phyloP scores from a whole-genome alignment of 768 basidiomycete genomes.

The Hirschioporus abietinus region DNA sequence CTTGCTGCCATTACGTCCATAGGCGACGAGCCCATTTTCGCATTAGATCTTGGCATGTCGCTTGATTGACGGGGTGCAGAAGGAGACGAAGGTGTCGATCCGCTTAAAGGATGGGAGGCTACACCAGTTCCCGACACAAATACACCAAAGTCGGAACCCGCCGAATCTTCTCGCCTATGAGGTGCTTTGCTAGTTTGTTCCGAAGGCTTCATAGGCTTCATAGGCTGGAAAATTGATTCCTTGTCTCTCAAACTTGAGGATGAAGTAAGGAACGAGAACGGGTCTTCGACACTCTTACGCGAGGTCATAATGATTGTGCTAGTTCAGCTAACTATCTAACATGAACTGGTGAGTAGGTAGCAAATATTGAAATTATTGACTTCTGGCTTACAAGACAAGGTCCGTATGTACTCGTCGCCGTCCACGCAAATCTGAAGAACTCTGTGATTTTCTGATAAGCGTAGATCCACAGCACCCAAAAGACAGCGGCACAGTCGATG shows the following conservation, averaged over 20 bases:
- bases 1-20: constrained; percentile 15
- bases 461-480: too few species aligned
- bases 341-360: background rate
- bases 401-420: too few species aligned
- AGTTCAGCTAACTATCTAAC: background rate
- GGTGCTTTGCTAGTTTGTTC: background rate
- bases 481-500: too few species aligned
- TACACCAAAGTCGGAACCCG: constrained; percentile 53
- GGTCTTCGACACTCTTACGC: background rate
- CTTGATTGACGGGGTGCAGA: background rate
- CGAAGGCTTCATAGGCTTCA: background rate
- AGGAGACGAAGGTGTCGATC: constrained; percentile 12
- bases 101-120: constrained; percentile 33
- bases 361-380: background rate
- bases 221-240: background rate
- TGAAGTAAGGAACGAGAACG: background rate
- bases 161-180: constrained; percentile 14
- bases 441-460: too few species aligned
- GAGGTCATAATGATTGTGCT: background rate
- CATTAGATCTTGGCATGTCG: background rate
- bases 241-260: background rate
- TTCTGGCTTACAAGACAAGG: background rate
- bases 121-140: constrained; percentile 55
- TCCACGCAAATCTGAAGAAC: too few species aligned
- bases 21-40: background rate